Base-by-base conservation (phyloP, 1,284 basidiomycete genomes). In the Ceraceosorus guamensis region DNA sequence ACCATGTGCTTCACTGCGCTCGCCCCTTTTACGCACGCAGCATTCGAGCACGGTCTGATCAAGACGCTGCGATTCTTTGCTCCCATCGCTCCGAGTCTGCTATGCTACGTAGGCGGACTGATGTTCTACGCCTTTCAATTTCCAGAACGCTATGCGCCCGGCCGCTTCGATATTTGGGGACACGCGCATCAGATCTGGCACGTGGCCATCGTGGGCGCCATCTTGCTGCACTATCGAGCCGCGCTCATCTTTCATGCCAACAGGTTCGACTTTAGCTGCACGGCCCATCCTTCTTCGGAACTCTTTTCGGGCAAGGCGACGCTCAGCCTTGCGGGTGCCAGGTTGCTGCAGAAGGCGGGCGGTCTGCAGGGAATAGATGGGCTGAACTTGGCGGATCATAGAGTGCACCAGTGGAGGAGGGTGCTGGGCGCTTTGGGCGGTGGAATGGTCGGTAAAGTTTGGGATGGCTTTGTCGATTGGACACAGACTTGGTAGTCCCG, bases 121-220 rank as follows among this genome's bases (percentile, higher is more conserved):
- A 55, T 70, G 13, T 59, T 76, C 24, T 76, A 76, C 52, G 71
- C 68, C 0, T 56, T 66, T 4, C 70, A 75, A 18, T 66, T 70
- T 44, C 74, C 74, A 1, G 74, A 76, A 57, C 61, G 68, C 35
- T 62, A 61, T 52, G 61, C 60, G 14, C 74, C 74, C 0, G 74
- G 74, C 13, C 51, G 60, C 0, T 76, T 75, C 41, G 74, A 76
- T 41, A 54, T 70, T 5, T 59, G 61, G 49, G 71, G 71, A 31
- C 72, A 76, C 41, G 71, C 73, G 7, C 74, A 76, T 52, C 72
- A 75, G 60, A 57, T 72, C 10, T 76, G 74, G 74, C 74, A 76
- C 52, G 50, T 73, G 7, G 63, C 66, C 31, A 72, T 76, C 39
- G 66, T 75, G 6, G 37, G 73, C 14, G 74, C 74, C 24, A 75